phyloP scores from a whole-genome alignment of 2,329 filamentous ascomycete species.

The Talaromyces atroroseus region DNA sequence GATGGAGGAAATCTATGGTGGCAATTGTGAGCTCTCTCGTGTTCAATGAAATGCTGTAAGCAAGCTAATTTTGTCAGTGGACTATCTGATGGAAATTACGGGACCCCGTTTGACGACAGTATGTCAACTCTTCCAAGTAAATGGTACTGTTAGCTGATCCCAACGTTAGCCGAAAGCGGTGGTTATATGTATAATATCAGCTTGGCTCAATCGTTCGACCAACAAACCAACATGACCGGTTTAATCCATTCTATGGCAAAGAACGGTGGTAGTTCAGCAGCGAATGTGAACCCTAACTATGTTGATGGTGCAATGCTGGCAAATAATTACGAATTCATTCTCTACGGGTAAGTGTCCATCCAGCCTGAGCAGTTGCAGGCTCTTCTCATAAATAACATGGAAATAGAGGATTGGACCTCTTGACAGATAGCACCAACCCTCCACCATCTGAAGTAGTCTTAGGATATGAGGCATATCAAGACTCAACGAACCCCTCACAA shows the following conservation, averaged over 20 bases:
- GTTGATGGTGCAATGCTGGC: constrained; percentile 60
- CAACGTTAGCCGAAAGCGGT: constrained; percentile 43
- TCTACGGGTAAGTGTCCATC: constrained; percentile 54
- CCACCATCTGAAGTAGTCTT: constrained; percentile 44
- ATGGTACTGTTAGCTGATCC: neutral
- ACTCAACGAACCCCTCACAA: constrained; percentile 32
- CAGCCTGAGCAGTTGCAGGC: neutral
- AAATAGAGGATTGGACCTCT: constrained; percentile 43
- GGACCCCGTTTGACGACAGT: constrained; percentile 37
- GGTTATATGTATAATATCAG: constrained; percentile 56
- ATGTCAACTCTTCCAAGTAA: neutral
- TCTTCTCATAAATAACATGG: neutral
- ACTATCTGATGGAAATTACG: constrained; percentile 41
- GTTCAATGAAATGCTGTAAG: neutral
- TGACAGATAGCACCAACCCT: constrained; percentile 30
- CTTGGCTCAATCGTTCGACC: constrained; percentile 53
- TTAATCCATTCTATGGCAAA: constrained; percentile 50
- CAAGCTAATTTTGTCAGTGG: constrained; percentile 24
- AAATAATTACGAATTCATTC: constrained; percentile 58
- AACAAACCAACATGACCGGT: constrained; percentile 47
- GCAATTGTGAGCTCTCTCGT: constrained; percentile 33
- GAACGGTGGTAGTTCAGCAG: constrained; percentile 42
- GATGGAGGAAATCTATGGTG: constrained; percentile 58
- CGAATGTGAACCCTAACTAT: constrained; percentile 53
- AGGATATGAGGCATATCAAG: constrained; percentile 50